Conservation (phyloP, 352 stramenopile genomes). For the Phytopythium helicoides region DNA sequence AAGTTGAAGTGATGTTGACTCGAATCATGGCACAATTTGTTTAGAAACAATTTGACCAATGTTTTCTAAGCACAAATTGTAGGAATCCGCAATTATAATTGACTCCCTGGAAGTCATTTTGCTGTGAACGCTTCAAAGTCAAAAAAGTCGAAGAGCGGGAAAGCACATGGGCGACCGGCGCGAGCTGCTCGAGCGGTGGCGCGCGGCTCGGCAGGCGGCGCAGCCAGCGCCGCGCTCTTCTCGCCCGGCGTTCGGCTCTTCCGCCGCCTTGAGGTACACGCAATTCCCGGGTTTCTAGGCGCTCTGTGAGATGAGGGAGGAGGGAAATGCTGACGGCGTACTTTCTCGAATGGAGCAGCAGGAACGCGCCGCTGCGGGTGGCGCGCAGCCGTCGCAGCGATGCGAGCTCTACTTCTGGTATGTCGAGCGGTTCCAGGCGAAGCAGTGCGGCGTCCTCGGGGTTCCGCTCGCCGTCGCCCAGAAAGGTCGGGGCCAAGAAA, state of each 20-base stretch:
- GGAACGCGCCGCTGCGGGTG: constrained; percentile 3
- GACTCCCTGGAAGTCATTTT: not conserved
- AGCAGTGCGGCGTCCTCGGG: not conserved
- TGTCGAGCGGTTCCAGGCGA: not conserved
- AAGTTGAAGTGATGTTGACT: too few species aligned
- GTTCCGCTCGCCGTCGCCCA: not conserved
- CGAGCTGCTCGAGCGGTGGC: constrained; percentile 67
- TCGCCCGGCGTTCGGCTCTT: not conserved
- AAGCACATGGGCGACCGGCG: constrained; percentile 55
- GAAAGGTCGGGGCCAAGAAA: not conserved
- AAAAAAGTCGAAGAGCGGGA: constrained; percentile 3
- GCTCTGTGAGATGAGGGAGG: too few species aligned
- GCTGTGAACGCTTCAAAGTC: not conserved
- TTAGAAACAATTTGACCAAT: too few species aligned
- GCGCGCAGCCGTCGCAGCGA: not conserved
- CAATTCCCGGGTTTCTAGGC: too few species aligned
- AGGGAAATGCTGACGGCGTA: not conserved
- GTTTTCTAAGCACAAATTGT: not conserved
- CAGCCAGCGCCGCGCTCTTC: not conserved
- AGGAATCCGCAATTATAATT: not conserved
- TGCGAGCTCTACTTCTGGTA: not conserved
- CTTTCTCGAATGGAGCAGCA: not conserved
- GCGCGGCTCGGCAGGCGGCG: constrained; percentile 30
- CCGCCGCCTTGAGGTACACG: not conserved
- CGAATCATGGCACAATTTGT: too few species aligned